Percentiles rank a stretch among this genome's conserved stretches.
These are phyloP conservation scores for Paraphysoderma sedebokerense DNA, from an alignment of 371 early-diverging fungal species.

Conservation along the genomic window DNA sequence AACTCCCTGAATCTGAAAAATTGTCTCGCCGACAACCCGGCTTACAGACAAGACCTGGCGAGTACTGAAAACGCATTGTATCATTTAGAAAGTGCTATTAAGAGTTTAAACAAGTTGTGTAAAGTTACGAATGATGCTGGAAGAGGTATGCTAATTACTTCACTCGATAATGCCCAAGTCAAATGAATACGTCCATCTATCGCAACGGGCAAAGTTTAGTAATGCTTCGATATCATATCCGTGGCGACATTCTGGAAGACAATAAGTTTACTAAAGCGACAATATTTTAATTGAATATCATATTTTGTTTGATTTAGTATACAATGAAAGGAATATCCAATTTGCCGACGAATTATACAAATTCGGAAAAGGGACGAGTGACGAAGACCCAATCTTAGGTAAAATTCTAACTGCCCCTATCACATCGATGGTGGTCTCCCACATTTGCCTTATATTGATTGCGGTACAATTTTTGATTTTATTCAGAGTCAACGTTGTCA, in stretches of 20 bases:
- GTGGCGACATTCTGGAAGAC: too few species aligned
- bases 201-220: not conserved
- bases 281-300: not conserved
- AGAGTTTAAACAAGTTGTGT: not conserved
- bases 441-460: too few species aligned
- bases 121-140: not conserved
- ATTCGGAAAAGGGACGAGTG: not conserved
- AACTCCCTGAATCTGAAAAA: not conserved
- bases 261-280: too few species aligned
- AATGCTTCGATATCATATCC: too few species aligned
- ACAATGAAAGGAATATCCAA: not conserved
- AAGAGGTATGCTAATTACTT: not conserved
- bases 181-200: not conserved
- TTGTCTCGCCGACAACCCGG: conserved; percentile 2
- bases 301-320: not conserved
- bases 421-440: too few species aligned
- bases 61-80: not conserved
- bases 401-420: too few species aligned
- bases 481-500: not conserved
- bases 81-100: not conserved
- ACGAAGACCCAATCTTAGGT: too few species aligned
- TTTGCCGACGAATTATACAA: not conserved
- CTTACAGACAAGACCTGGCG: not conserved
- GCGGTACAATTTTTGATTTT: not conserved
- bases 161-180: not conserved